phyloP scores from a whole-genome alignment of 495 filamentous ascomycete species.

The Stereocaulon alpinum region DNA sequence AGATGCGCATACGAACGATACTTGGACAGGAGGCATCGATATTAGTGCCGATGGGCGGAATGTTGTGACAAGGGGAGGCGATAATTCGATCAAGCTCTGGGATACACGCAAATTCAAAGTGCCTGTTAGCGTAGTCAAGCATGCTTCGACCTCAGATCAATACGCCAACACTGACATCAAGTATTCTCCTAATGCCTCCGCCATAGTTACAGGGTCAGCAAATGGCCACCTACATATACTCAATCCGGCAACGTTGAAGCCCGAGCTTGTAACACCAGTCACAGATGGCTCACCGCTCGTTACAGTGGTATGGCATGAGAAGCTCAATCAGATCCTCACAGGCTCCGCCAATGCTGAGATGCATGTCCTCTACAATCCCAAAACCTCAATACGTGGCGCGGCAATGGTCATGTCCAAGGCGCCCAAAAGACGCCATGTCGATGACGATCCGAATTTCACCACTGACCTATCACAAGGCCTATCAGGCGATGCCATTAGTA shows the following conservation, averaged over 20 bases:
- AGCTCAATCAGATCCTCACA: conserved; percentile 91
- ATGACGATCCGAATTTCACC: conserved; percentile 78
- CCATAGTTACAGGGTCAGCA: conserved; percentile 79
- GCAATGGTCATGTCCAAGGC: conserved; percentile 86
- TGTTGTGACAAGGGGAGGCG: conserved; percentile 79
- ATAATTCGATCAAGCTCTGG: conserved; percentile 85
- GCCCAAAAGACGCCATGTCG: conserved; percentile 86
- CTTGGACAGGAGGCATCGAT: conserved; percentile 90
- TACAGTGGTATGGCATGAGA: conserved; percentile 80
- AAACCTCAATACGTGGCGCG: conserved; percentile 66
- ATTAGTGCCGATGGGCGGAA: conserved; percentile 84
- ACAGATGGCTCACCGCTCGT: conserved; percentile 75
- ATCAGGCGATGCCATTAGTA: conserved; percentile 71
- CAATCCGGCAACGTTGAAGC: conserved; percentile 76
- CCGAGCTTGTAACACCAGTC: conserved; percentile 76
- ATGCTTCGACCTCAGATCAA: conserved; percentile 71
- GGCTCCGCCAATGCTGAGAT: conserved; percentile 83
- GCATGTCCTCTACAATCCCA: conserved; percentile 84
- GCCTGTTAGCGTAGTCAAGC: conserved; percentile 67
- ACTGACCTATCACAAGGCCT: conserved; percentile 70
- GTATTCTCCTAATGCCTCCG: conserved; percentile 73
- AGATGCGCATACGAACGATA: conserved; percentile 71
- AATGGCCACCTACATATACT: conserved; percentile 85
- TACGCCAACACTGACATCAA: conserved; percentile 77
- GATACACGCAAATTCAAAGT: conserved; percentile 93